Evolutionary conservation across 2,329 filamentous ascomycete species (phyloP).

Genomic region (Botrytis paeoniae): DNA sequence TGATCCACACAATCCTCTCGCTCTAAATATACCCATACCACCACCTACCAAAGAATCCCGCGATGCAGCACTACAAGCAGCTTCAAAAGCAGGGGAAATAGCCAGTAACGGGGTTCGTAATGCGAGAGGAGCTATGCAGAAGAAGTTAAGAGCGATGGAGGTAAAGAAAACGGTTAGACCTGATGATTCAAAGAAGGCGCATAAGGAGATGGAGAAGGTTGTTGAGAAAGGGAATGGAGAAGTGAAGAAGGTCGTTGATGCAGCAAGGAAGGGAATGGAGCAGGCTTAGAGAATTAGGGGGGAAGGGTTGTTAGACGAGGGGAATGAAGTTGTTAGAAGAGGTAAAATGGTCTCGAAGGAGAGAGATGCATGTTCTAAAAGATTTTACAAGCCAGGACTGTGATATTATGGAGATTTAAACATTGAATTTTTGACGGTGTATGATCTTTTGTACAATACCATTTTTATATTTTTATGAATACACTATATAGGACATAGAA

Average conservation of each 20-base stretch:
- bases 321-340: background rate
- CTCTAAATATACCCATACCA: constrained; percentile 53
- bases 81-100: constrained; percentile 37
- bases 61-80: constrained; percentile 36
- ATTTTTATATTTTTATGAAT: constrained; percentile 13
- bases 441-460: constrained; percentile 26
- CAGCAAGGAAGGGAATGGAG: constrained; percentile 39
- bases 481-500: constrained; percentile 20
- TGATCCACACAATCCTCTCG: constrained; percentile 47
- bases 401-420: background rate
- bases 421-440: constrained; percentile 5
- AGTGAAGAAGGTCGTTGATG: constrained; percentile 40
- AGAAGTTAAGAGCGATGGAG: constrained; percentile 39
- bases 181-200: constrained; percentile 42
- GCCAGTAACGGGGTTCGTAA: constrained; percentile 34
- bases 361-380: background rate
- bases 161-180: constrained; percentile 37
- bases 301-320: background rate
- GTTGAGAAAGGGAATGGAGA: constrained; percentile 38
- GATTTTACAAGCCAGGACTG: background rate
- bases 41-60: constrained; percentile 56
- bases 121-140: constrained; percentile 39
- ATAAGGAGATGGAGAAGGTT: constrained; percentile 41
- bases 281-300: constrained; percentile 24
- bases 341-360: background rate